Conservation (phyloP, 257 asterid genomes). For the Solanum chilense region DNA sequence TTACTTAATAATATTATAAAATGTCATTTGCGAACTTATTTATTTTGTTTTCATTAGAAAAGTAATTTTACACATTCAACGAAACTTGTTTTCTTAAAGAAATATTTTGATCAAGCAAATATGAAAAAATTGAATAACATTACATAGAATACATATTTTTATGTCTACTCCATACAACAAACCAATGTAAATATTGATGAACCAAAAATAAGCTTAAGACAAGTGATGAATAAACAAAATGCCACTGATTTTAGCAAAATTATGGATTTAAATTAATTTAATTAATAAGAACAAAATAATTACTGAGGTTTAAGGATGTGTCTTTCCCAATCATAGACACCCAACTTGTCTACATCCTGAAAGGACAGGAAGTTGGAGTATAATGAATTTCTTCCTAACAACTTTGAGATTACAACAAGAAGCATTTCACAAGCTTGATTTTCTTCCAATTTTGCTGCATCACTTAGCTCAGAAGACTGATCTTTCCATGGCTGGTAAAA, state of each 20-base stretch:
- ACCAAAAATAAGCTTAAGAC: not conserved
- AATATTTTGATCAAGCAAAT: not conserved
- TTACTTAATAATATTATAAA: conserved; percentile 25
- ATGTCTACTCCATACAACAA: not conserved
- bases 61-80: not conserved
- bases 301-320: conserved; percentile 21
- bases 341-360: conserved; percentile 27
- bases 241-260: not conserved
- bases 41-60: not conserved
- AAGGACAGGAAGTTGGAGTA: conserved; percentile 20
- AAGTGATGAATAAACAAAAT: not conserved
- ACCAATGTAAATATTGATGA: not conserved
- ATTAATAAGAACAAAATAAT: not conserved
- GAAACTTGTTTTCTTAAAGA: not conserved
- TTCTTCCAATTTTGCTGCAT: conserved; percentile 40
- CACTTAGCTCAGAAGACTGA: conserved; percentile 21
- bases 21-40: not conserved
- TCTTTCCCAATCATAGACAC: conserved; percentile 55
- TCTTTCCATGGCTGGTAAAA: conserved; percentile 69
- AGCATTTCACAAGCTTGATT: conserved; percentile 67
- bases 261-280: not conserved
- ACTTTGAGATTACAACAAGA: conserved; percentile 38
- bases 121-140: not conserved
- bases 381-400: conserved; percentile 23
- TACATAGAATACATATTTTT: not conserved